Percentiles rank a stretch among this genome's conserved stretches.
Conservation (phyloP, 2,329 filamentous ascomycete species). For the Fusarium continuum region DNA sequence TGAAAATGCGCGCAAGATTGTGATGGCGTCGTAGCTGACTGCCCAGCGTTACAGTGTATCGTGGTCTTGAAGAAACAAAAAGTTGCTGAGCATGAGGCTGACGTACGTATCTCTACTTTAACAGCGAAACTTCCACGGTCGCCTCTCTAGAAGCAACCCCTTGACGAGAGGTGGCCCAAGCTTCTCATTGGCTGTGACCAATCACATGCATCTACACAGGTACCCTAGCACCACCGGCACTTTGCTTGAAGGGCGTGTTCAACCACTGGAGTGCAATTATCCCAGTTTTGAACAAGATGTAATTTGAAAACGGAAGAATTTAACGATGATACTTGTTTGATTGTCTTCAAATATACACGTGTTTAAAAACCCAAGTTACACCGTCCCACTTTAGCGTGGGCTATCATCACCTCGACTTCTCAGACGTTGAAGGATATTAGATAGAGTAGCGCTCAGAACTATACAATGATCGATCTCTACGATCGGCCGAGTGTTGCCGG, state of each 20-base stretch:
- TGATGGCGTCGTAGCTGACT: background rate
- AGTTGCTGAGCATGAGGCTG: constrained; percentile 37
- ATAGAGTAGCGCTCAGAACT: background rate
- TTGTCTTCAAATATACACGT: no score
- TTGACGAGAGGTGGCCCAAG: constrained; percentile 39
- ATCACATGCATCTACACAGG: constrained; percentile 29
- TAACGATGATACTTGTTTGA: no score
- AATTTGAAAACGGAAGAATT: no score
- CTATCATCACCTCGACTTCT: no score
- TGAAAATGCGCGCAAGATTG: background rate
- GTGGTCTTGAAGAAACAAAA: constrained; percentile 5
- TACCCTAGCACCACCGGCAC: no score
- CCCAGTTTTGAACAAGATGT: no score
- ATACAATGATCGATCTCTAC: background rate
- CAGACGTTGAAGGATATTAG: no score
- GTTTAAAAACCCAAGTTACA: background rate
- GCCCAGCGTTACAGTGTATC: background rate
- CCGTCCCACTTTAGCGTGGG: background rate
- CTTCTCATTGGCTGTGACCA: constrained; percentile 31
- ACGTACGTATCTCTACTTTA: constrained; percentile 39
- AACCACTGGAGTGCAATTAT: background rate
- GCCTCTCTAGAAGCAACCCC: constrained; percentile 42
- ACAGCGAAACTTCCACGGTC: constrained; percentile 46
- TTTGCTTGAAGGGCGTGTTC: background rate
- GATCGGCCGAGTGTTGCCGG: constrained; percentile 14